phyloP scores from a whole-genome alignment of 768 basidiomycete species.

The Crucibulum laeve region DNA sequence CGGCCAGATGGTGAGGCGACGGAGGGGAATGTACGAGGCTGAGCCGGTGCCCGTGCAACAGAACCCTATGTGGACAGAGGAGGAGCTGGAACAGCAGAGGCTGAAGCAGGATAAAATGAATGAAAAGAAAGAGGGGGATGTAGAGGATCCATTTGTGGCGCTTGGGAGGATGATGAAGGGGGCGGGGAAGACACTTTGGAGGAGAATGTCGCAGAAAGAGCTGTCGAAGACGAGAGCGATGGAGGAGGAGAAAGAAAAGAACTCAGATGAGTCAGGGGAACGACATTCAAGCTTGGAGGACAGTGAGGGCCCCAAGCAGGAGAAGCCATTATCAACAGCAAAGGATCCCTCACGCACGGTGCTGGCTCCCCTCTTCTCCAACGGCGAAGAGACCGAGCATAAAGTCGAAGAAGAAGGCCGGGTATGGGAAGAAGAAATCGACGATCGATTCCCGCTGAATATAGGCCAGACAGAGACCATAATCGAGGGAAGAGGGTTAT shows the following conservation, averaged over 20 bases:
- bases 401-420: conserved; percentile 16
- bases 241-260: neutral
- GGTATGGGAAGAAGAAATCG: conserved; percentile 23
- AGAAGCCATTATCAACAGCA: neutral
- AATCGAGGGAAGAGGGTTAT: conserved; percentile 18
- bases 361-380: neutral
- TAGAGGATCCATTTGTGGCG: conserved; percentile 43
- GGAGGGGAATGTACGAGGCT: conserved; percentile 15
- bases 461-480: conserved; percentile 23
- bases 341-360: neutral
- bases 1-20: conserved; percentile 32
- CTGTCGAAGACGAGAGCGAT: conserved; percentile 12
- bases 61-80: conserved; percentile 30
- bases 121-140: conserved; percentile 19
- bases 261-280: neutral
- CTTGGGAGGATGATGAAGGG: conserved; percentile 51
- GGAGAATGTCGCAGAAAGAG: conserved; percentile 37
- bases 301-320: neutral
- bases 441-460: conserved; percentile 18
- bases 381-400: conserved; percentile 5
- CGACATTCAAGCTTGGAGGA: neutral
- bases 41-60: neutral
- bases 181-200: conserved; percentile 48
- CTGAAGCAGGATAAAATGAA: conserved; percentile 15
- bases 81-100: conserved; percentile 32